A percentile compares a stretch with the other conserved stretches of the same genome.
Conservation (phyloP, 192 early-diverging fungal genomes). For the Piromyces finnis region DNA sequence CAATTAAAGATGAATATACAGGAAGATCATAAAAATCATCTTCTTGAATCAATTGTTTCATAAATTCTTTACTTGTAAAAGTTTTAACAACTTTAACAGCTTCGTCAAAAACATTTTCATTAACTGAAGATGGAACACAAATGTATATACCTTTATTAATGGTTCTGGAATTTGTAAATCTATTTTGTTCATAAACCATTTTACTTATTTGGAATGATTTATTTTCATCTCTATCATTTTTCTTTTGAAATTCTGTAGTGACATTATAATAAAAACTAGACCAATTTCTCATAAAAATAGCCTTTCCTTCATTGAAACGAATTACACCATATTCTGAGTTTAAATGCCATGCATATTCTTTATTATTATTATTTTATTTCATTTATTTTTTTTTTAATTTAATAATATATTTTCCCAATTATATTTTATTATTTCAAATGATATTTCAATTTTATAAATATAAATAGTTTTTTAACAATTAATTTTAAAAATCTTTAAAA, state of each 20-base stretch:
- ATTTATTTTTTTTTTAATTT: too few relatives aligned
- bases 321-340: neutral
- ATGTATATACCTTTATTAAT: neutral
- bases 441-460: too few relatives aligned
- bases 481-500: too few relatives aligned
- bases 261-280: neutral
- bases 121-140: neutral
- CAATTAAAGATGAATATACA: neutral
- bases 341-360: neutral
- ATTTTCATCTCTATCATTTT: too few relatives aligned
- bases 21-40: neutral
- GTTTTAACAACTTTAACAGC: neutral
- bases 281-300: neutral
- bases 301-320: neutral
- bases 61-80: neutral
- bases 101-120: neutral
- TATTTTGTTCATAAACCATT: neutral
- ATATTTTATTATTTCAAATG: too few relatives aligned
- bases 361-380: neutral
- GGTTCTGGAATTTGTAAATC: neutral
- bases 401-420: too few relatives aligned
- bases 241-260: neutral
- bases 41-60: neutral
- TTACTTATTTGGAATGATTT: too few relatives aligned
- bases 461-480: too few relatives aligned